Evolutionary conservation across 2,329 filamentous ascomycete genomes (phyloP), one percentile per base, ranked within the genome.

Genomic region (Curvularia lunata): DNA sequence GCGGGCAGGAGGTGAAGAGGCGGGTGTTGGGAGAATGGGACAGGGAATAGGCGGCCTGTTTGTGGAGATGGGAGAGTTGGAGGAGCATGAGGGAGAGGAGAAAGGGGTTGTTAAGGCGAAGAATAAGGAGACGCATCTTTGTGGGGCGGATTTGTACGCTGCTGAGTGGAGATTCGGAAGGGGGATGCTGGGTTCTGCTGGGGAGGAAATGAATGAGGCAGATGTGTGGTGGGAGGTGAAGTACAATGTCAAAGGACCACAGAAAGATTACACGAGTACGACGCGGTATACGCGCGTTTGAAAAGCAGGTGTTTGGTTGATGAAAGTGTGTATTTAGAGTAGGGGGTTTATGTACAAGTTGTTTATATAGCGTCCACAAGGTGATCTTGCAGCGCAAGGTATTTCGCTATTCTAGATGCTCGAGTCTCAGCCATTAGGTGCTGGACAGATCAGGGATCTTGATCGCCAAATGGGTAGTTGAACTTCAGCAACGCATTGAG

Each of bases 401-500:
- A 16, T 37, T 37, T 37, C 6, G 34, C n/a, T 18, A 2, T n/a
- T 37, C 34, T 18, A 18, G 34, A 18, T 37, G n/a, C 16, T 37
- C 34, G 2, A 37, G 8, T 16, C 34, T 37, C 34, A n/a, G 34
- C 9, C 34, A 42, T n/a, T 27, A 27, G 21, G 6, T 42, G 7
- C 13, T 8, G 7, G 7, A 12, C 13, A 10, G 13, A n/a, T 9
- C 12, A 71, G 0, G 57, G 18, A 48, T 75, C 73, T 55, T 76
- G 74, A 46, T 77, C 89, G 0, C 95, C 95, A 82, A 98, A 98
- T 0, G 94, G 93, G 79, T 97, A 91, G 76, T 99, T 99, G 75
- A 98, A 99, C 80, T 99, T 99, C 67, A 99, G 79, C 70, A 98
- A 75, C 9, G 92, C 91, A 73, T 97, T 99, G 72, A 99, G 78